Evolutionary conservation across 768 basidiomycete species (phyloP).

Genomic region (Xerocomellus dryophilus): DNA sequence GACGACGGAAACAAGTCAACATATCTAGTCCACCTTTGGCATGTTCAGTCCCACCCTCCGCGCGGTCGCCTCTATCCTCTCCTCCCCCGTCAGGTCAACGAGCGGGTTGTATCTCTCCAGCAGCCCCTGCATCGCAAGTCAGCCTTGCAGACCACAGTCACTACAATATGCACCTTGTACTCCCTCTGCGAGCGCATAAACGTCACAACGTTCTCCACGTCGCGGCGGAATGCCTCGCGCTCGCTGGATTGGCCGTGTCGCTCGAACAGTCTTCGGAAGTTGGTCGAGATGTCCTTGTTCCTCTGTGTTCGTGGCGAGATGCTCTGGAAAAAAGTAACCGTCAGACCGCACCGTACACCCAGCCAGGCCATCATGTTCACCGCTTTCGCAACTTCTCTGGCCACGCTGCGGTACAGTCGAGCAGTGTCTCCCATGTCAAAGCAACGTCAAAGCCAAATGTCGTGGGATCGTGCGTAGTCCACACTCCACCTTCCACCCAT

Average conservation of each 20-base stretch:
- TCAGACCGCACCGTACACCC: background rate
- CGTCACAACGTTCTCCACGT: constrained; percentile 56
- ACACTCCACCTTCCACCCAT: constrained; percentile 10
- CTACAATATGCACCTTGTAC: too few species aligned
- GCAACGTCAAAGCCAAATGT: constrained; percentile 16
- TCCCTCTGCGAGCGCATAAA: constrained; percentile 73
- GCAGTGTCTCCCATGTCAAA: constrained; percentile 26
- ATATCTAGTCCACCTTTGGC: constrained; percentile 40
- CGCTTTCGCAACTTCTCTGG: constrained; percentile 31
- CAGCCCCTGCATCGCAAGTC: constrained; percentile 48
- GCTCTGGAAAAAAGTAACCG: constrained; percentile 31
- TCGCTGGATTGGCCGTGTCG: constrained; percentile 25
- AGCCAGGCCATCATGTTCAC: constrained; percentile 7
- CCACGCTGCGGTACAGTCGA: constrained; percentile 29
- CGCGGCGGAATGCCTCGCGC: constrained; percentile 39
- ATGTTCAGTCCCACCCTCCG: constrained; percentile 84
- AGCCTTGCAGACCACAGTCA: too few species aligned
- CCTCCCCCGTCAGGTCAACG: constrained; percentile 72
- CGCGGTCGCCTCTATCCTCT: constrained; percentile 81
- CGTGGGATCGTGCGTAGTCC: constrained; percentile 15
- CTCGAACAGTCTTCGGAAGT: constrained; percentile 56
- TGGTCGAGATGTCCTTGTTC: constrained; percentile 43
- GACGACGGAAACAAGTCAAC: constrained; percentile 8
- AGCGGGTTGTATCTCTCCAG: constrained; percentile 88
- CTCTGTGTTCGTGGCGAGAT: constrained; percentile 35